Conservation (phyloP, 192 early-diverging fungal species). For the Coemansia sp. region DNA sequence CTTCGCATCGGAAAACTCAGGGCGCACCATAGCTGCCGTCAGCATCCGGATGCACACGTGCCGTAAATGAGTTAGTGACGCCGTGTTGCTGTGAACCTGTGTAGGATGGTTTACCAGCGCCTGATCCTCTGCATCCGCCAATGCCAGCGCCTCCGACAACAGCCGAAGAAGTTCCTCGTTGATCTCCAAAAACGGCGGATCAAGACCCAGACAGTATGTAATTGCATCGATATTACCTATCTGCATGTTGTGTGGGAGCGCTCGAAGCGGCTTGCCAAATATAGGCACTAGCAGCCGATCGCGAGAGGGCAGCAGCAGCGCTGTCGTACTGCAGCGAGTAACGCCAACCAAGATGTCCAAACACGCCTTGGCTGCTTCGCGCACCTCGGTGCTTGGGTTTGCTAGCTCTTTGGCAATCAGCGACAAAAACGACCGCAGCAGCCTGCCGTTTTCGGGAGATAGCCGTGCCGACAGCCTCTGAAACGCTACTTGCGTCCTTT, state of each 20-base stretch:
- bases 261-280: conserved; percentile 94
- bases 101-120: conserved; percentile 79
- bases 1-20: conserved; percentile 73
- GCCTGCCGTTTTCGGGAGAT: conserved; percentile 34
- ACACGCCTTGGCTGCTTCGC: conserved; percentile 83
- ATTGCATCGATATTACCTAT: conserved; percentile 99
- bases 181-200: conserved; percentile 85
- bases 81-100: conserved; percentile 77
- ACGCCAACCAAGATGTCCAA: conserved; percentile 79
- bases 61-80: conserved; percentile 80
- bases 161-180: conserved; percentile 89
- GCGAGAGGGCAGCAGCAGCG: conserved; percentile 77
- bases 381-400: conserved; percentile 83
- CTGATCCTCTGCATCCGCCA: conserved; percentile 98
- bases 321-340: conserved; percentile 76
- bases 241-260: conserved; percentile 93
- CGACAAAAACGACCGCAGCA: conserved; percentile 45
- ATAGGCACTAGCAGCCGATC: conserved; percentile 89
- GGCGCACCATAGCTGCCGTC: conserved; percentile 86
- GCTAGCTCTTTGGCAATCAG: conserved; percentile 88
- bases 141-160: conserved; percentile 84
- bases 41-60: conserved; percentile 97
- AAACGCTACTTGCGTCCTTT: conserved; percentile 21
- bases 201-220: conserved; percentile 87
- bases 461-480: conserved; percentile 36